Base-by-base conservation (phyloP, 306 rosid genomes). In the Prunus mume region DNA sequence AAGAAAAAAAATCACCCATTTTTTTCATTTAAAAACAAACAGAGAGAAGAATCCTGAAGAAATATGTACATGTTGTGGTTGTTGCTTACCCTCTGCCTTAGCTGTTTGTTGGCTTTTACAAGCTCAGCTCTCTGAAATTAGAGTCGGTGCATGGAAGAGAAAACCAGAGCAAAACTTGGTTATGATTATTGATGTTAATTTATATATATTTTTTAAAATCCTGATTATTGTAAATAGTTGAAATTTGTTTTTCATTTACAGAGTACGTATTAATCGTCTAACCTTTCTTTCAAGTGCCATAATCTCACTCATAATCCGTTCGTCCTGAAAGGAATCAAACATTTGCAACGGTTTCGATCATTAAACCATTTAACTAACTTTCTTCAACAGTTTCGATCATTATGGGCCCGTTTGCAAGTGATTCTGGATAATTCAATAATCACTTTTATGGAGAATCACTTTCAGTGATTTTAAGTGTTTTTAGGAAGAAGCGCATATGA, bases 211-310 rank as follows among this genome's bases (percentile, higher is more conserved):
- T n/a, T n/a, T n/a, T n/a, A n/a, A n/a, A 12, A 9, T 47, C 51
- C 14, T 47, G 51, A 63, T 27, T 14, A 30, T 63, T 17, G 14
- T 28, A 18, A 3, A 3, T 28, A 6, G 6, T 63, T 41, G 6
- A 60, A 60, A 25, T 27, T 60, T 15, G 11, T n/a, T 20, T 34
- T 20, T 3, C 9, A 57, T 57, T n/a, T 22, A 57, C 13, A 60
- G 18, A 12, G 25, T 2, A 10, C 10, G 5, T 1, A 60, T 12
- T 32, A 12, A 24, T 60, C 19, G 17, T 63, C 9, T 27, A 62
- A 83, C 87, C 82, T 84, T 77, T 43, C 28, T 67, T 73, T 79
- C 69, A 43, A 83, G 78, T 15, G 75, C 22, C 14, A 19, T 62
- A 66, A 79, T 79, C 81, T 84, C 77, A 68, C 34, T 54, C 62